A percentile compares a stretch with the other conserved stretches of the same genome.
phyloP scores from a whole-genome alignment of 495 filamentous ascomycete species.

The Penicillium samsonianum region DNA sequence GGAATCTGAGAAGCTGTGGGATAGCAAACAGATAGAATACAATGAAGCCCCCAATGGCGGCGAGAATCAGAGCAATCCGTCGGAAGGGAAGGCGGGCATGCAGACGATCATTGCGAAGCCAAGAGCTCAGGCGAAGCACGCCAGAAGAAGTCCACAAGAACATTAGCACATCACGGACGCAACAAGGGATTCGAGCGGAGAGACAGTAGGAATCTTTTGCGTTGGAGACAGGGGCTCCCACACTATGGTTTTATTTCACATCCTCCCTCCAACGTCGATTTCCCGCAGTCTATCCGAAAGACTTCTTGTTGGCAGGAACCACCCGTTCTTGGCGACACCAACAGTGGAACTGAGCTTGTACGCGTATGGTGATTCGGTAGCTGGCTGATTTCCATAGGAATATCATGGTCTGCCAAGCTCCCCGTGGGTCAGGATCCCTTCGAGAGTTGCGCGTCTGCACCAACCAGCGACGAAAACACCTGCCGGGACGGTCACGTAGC shows the following conservation, averaged over 20 bases:
- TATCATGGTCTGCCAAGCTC: slow-evolving; percentile 17
- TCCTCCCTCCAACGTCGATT: not conserved
- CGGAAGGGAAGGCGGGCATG: slow-evolving; percentile 8
- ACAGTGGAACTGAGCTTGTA: slow-evolving; percentile 4
- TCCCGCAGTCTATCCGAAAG: slow-evolving; percentile 1
- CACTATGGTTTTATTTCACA: not conserved
- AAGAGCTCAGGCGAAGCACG: slow-evolving; percentile 22
- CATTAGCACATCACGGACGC: slow-evolving; percentile 36
- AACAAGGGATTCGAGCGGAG: slow-evolving; percentile 1
- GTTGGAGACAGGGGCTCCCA: not conserved
- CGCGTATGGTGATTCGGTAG: slow-evolving; percentile 14
- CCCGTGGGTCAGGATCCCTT: not conserved
- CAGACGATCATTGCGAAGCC: slow-evolving; percentile 18
- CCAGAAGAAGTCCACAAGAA: slow-evolving; percentile 25
- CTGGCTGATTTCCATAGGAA: not conserved
- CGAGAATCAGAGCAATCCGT: slow-evolving; percentile 16
- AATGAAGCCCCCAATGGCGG: slow-evolving; percentile 13
- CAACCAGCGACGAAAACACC: slow-evolving; percentile 2
- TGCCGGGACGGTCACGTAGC: not conserved
- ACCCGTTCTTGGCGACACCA: slow-evolving; percentile 4
- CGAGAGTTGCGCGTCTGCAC: slow-evolving; percentile 3
- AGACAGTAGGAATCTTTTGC: not conserved
- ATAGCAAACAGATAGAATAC: slow-evolving; percentile 31
- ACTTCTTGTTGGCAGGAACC: slow-evolving; percentile 6
- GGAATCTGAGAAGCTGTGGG: slow-evolving; percentile 35